Base-by-base conservation (phyloP, 169 alveolate species). In the Pseudocohnilembus persalinus region DNA sequence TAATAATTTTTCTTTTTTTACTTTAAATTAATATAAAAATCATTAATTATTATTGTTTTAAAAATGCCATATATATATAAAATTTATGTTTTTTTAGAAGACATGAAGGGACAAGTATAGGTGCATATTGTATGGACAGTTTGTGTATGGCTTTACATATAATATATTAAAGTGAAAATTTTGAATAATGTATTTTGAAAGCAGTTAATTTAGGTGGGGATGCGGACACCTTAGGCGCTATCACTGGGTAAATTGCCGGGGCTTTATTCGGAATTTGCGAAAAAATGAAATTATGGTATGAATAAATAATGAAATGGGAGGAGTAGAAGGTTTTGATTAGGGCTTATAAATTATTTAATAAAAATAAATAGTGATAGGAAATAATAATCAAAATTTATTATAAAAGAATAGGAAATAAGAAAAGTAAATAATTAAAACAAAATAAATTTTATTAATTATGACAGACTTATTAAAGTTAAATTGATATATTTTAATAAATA, bases 231-330 rank as follows among this genome's bases (percentile, higher is more conserved):
- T 83, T 89, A 24, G 90, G 87, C 0, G 31, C 90, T 0, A 81
- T 89, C 72, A 85, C 84, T 31, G 93, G 93, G 0, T 84, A 84
- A 83, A 81, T 89, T 35, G 93, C 90, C 24, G 93, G 93, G 29
- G 93, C 93, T 29, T 80, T 84, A 77, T 89, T 81, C 82, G 87
- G 87, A 28, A 30, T 79, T n/a, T 79, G 31, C 4, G 31, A 79
- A 49, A 11, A 11, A 11, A 20, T 49, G 68, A 20, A 49, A 49
- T 11, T 49, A 49, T 49, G 68, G 68, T 4, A 49, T 49, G 68
- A 49, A 49, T 49, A 49, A 49, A 49, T 11, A 11, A 4, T 49
- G 4, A 11, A 49, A 49, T 49, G 26, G 20, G 68, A 49, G 68
- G 26, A 49, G 4, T 11, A 49, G 68, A 11, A 11, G 68, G 68